These are phyloP conservation scores for Ascoidea asiatica DNA, from an alignment of 805 yeast species.

Conservation along the genomic window DNA sequence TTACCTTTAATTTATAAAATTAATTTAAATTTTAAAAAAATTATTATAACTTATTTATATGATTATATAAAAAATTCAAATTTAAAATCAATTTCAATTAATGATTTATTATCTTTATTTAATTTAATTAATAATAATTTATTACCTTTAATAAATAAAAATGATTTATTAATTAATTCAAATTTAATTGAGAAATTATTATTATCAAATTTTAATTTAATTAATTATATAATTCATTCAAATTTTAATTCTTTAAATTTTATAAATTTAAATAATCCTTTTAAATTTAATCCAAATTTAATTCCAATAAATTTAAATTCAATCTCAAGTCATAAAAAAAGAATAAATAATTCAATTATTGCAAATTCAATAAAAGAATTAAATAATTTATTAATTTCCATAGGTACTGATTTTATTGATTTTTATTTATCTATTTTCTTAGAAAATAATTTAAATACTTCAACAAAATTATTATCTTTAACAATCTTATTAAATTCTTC, in stretches of 20 bases:
- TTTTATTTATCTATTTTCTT: background rate
- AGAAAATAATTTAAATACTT: background rate
- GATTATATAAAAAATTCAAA: too few relatives aligned
- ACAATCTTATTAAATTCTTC: conserved; percentile 1
- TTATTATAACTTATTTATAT: too few relatives aligned
- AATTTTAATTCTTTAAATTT: background rate
- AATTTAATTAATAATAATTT: too few relatives aligned
- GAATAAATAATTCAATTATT: background rate
- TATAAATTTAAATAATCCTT: background rate
- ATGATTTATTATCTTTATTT: background rate
- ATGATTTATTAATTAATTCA: background rate
- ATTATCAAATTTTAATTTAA: background rate
- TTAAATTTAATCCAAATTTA: background rate
- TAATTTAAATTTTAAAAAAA: too few relatives aligned
- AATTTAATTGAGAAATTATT: background rate
- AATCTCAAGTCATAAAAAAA: background rate
- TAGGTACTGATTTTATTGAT: background rate
- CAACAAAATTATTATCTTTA: conserved; percentile 2
- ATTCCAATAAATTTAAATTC: background rate
- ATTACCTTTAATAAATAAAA: too few relatives aligned
- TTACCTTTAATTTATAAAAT: background rate
- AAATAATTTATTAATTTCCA: background rate
- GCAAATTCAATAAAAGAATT: background rate
- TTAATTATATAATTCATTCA: too few relatives aligned
- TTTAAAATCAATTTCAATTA: background rate